phyloP scores from a whole-genome alignment of 1,284 basidiomycete genomes.

The Ustilago cynodontis region DNA sequence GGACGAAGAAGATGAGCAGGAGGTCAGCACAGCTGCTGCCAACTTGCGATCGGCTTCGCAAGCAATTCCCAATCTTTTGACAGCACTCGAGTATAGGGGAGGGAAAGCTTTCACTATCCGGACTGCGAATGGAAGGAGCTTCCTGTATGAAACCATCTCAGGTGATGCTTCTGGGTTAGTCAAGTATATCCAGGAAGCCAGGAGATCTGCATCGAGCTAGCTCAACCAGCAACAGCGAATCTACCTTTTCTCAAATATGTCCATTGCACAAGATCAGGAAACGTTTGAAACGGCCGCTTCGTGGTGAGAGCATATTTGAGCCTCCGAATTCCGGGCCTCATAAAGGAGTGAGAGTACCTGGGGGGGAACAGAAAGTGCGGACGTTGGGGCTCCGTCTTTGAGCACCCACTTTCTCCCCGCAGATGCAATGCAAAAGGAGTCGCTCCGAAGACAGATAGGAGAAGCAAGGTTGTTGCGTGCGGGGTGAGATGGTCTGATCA shows the following conservation, averaged over 20 bases:
- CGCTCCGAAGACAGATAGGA: background rate
- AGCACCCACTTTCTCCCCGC: background rate
- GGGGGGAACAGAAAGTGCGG: background rate
- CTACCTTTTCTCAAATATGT: too few relatives aligned
- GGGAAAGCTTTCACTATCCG: conserved; percentile 45
- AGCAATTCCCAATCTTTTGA: conserved; percentile 53
- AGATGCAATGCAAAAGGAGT: background rate
- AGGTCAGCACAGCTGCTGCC: background rate
- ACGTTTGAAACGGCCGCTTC: too few relatives aligned
- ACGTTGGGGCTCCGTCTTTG: background rate
- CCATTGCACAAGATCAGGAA: too few relatives aligned
- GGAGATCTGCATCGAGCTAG: conserved; percentile 5
- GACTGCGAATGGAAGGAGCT: conserved; percentile 44
- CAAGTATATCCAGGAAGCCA: conserved; percentile 49
- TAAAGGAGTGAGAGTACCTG: background rate
- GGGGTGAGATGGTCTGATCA: conserved; percentile 6
- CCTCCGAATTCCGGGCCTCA: background rate
- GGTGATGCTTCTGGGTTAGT: conserved; percentile 60
- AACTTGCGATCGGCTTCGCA: background rate
- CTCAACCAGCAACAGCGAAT: too few relatives aligned
- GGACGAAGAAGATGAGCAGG: conserved; percentile 5
- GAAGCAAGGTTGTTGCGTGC: conserved; percentile 1
- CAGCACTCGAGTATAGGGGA: conserved; percentile 45
- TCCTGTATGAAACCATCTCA: conserved; percentile 58
- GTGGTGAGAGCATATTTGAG: background rate